Base-by-base conservation (phyloP, 2,329 filamentous ascomycete species). In the Blumeriella jaapii region DNA sequence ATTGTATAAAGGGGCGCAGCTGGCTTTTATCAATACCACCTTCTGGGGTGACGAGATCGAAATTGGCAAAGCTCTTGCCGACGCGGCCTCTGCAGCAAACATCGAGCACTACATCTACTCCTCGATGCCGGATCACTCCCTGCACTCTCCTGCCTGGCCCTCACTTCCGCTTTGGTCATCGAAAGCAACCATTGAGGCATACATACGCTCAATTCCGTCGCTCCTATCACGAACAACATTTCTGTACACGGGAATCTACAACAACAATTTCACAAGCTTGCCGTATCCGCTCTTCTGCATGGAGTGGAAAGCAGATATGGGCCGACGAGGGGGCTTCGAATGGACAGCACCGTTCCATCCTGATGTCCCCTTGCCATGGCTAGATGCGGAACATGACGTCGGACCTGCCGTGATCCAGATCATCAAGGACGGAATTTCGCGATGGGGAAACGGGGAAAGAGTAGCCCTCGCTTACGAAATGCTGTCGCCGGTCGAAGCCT, bases 1-100 rank as follows among this genome's bases (percentile, higher is more conserved):
- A 47, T 69, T 96, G 13, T 96, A 96, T 67, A 65, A 70, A 23
- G 85, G 83, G 42, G 81, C 83, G 14, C 81, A 93, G 50, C 70
- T 93, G 33, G 91, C 91, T 40, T 98, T 96, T 60, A 86, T 96
- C 65, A 98, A 98, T 64, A 98, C 91, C 26, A 93, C 86, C 4
- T 93, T 93, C 53, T 94, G 93, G 65, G 91, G 89, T 33, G 86
- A 96, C 60, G 91, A 98, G 65, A 71, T 91, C 39, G 76, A 78
- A 24, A 93, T 95, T 48, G 91, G 91, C 44, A 79, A 82, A 56
- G 82, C 83, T 2, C 69, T 95, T 41, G 91, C 87, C 40, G 83
- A 94, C 54, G 86, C 85, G 10, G 89, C 89, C 34, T 89, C 91
- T 58, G 77, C 71, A 50, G 82, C 80, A 24, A 78, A 82, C 31